These are phyloP conservation scores for Cladobotryum protrusum DNA, from an alignment of 2,329 filamentous ascomycete genomes.

Conservation along the genomic window DNA sequence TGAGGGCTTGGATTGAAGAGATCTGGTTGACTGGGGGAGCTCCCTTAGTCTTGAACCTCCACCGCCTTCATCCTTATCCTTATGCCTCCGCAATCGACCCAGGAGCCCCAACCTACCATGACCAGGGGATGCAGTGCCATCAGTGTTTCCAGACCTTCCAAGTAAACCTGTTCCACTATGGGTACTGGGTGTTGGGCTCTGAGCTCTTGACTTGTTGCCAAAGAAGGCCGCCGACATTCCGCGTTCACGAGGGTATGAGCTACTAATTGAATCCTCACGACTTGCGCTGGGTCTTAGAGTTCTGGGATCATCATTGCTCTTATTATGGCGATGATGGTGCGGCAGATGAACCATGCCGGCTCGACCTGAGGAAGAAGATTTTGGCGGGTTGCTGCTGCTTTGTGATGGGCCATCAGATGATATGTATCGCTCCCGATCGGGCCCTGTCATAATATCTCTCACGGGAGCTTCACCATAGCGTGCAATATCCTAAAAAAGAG, in stretches of 20 bases:
- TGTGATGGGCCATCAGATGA: conserved; percentile 38
- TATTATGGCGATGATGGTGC: conserved; percentile 60
- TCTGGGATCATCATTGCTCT: conserved; percentile 60
- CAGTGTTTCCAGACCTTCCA: conserved; percentile 42
- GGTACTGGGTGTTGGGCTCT: conserved; percentile 76
- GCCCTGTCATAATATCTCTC: conserved; percentile 60
- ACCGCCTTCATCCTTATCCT: conserved; percentile 47
- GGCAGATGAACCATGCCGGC: conserved; percentile 59
- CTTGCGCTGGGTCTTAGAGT: conserved; percentile 65
- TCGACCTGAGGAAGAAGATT: conserved; percentile 57
- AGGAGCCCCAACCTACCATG: conserved; percentile 48
- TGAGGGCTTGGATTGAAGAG: conserved; percentile 45
- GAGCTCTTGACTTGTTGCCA: conserved; percentile 53
- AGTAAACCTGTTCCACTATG: conserved; percentile 49
- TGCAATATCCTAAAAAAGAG: conserved; percentile 56
- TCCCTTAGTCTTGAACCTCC: conserved; percentile 36
- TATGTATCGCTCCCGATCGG: conserved; percentile 62
- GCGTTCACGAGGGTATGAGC: conserved; percentile 47
- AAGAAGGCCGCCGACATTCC: conserved; percentile 40
- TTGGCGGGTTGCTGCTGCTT: conserved; percentile 38
- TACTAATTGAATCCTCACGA: conserved; percentile 58
- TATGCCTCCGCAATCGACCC: conserved; percentile 45
- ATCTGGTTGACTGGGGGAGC: conserved; percentile 47
- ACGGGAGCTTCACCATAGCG: conserved; percentile 74
- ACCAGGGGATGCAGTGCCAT: conserved; percentile 54